Base-by-base conservation (phyloP, 2,329 filamentous ascomycete species). In the Diaporthe longicolla region DNA sequence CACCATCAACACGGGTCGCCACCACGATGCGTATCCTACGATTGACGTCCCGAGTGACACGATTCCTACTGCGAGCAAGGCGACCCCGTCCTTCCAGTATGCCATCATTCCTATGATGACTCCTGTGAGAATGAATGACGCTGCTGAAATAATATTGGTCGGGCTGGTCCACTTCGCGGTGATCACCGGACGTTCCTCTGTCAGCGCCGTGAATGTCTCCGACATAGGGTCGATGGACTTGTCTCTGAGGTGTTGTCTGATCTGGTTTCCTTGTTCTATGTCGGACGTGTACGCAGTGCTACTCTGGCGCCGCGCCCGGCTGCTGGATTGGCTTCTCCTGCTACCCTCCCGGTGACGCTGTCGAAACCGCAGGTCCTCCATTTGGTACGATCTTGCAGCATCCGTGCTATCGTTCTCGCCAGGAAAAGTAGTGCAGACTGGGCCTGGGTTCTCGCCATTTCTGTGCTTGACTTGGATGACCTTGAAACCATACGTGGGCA, bases 21-120 rank as follows among this genome's bases (percentile, higher is more conserved):
- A 92, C 79, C 85, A 87, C 4, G 88, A 89, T 19, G 89, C 90
- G 73, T 87, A 86, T 45, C 90, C 89, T 4, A 89, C 85, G 3
- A 91, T 82, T 21, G 85, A 87, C 26, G 88, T 88, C 2, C 88
- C 86, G 13, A 87, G 72, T 24, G 57, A 40, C 57, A 59, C 35
- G 57, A 59, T 40, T 21, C 35, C 57, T 13, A 59, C 35, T 7
- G 57, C 57, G 35, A 59, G 57, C n/a, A 59, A 32, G 17, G 88
- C 87, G 70, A 92, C 86, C 6, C 87, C 88, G 77, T 90, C 88
- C 26, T 84, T 72, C 74, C 86, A 83, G 19, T 82, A 43, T 3
- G 81, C 77, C 0, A 87, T 87, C 63, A 81, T 82, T 0, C 81
- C 79, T 37, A 90, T 81, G 35, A 90, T 85, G 19, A 81, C 83